These are phyloP conservation scores for Botrytis medusae DNA, from an alignment of 2,329 filamentous ascomycete genomes.

Conservation along the genomic window DNA sequence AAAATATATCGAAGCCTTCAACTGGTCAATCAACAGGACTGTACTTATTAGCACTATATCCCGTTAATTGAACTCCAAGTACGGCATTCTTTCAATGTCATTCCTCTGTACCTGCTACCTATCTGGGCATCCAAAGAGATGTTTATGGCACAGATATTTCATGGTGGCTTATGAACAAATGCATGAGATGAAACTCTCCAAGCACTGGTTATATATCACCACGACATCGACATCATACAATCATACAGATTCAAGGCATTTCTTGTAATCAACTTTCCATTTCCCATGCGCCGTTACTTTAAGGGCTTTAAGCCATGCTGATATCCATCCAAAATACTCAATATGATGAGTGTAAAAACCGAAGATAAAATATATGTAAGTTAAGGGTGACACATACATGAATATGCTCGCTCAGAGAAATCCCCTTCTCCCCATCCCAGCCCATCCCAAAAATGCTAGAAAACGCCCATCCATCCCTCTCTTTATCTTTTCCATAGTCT, in stretches of 20 bases:
- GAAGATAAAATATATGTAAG: neutral
- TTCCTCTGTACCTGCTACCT: neutral
- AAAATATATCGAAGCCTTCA: neutral
- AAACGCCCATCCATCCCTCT: neutral
- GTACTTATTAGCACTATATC: no score
- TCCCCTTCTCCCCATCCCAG: neutral
- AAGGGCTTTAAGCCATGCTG: constrained; percentile 4
- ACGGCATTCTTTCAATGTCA: neutral
- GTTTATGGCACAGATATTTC: neutral
- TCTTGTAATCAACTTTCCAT: neutral
- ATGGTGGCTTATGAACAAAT: neutral
- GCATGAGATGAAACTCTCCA: neutral
- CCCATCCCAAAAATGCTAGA: neutral
- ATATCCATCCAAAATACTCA: constrained; percentile 15
- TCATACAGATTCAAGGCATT: neutral
- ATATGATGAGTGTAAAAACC: neutral
- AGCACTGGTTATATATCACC: neutral
- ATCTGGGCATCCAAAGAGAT: neutral
- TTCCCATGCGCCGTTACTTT: neutral
- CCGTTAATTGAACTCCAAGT: neutral
- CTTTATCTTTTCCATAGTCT: neutral
- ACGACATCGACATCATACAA: neutral
- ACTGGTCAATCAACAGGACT: neutral
- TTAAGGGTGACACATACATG: no score
- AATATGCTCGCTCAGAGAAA: neutral